Conservation (phyloP, 2,329 filamentous ascomycete genomes). For the Hypoxylon sp. region DNA sequence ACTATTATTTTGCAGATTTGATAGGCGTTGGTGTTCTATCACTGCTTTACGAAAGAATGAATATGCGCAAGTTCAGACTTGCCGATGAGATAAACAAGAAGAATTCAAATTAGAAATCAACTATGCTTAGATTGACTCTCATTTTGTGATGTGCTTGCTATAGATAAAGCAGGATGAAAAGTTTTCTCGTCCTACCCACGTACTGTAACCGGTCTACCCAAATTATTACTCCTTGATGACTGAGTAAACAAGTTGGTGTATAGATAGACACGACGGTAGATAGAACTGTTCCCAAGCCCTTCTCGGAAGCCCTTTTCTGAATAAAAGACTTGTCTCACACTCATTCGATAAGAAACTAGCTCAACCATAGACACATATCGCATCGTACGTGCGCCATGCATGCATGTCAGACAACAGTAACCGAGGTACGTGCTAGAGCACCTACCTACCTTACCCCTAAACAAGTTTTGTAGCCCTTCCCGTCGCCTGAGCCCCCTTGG, state of each 20-base stretch:
- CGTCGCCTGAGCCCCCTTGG: slow-evolving; percentile 5
- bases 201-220: too few relatives aligned
- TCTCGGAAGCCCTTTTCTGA: too few relatives aligned
- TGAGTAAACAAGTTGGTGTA: too few relatives aligned
- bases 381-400: neutral
- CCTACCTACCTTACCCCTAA: too few relatives aligned
- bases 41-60: slow-evolving; percentile 36
- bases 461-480: slow-evolving; percentile 2
- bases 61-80: slow-evolving; percentile 30
- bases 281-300: too few relatives aligned
- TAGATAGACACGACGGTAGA: too few relatives aligned
- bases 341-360: neutral
- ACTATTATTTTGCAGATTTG: slow-evolving; percentile 9
- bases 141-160: neutral
- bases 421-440: too few relatives aligned
- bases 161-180: too few relatives aligned
- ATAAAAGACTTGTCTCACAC: too few relatives aligned
- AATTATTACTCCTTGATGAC: too few relatives aligned
- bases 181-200: too few relatives aligned
- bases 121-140: slow-evolving; percentile 15
- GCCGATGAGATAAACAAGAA: slow-evolving; percentile 15
- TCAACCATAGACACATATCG: neutral
- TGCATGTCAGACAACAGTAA: neutral
- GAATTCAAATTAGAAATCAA: slow-evolving; percentile 18
- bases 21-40: slow-evolving; percentile 30